phyloP scores from a whole-genome alignment of 495 filamentous ascomycete species.

The Aspergillus sclerotiicarbonarius region DNA sequence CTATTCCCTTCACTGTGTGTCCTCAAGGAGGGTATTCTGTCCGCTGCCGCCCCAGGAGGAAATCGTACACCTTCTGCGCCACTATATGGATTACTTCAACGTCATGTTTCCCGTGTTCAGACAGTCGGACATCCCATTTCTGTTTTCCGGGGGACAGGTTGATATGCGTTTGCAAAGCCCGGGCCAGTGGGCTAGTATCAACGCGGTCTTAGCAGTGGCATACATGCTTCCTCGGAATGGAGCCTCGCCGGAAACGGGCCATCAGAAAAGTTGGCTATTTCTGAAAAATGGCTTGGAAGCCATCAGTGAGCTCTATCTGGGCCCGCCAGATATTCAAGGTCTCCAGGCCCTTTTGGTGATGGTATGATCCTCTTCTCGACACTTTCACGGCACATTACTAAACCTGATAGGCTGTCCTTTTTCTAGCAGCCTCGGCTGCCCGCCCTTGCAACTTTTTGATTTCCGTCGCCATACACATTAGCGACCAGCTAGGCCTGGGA shows the following conservation, averaged over 20 bases:
- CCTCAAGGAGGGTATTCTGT: conserved; percentile 11
- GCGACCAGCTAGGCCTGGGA: conserved; percentile 16
- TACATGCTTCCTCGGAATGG: conserved; percentile 14
- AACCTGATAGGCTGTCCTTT: conserved; percentile 8
- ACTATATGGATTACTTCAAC: conserved; percentile 20
- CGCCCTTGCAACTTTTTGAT: conserved; percentile 19
- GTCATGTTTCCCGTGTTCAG: conserved; percentile 15
- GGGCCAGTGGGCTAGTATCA: conserved; percentile 17
- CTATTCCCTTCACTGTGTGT: conserved; percentile 4
- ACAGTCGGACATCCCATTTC: conserved; percentile 15
- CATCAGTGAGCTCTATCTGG: conserved; percentile 17
- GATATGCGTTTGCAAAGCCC: conserved; percentile 3
- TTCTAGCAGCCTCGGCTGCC: conserved; percentile 14
- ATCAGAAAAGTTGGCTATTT: conserved; percentile 19
- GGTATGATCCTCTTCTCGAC: conserved; percentile 5
- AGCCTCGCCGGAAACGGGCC: conserved; percentile 5
- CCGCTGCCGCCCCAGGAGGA: conserved; percentile 18
- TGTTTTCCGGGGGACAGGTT: conserved; percentile 10
- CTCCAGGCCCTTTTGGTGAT: conserved; percentile 18
- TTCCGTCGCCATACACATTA: conserved; percentile 18
- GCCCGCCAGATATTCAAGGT: conserved; percentile 16
- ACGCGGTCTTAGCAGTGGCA: conserved; percentile 17
- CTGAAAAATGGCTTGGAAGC: conserved; percentile 18
- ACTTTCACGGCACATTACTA: neutral
- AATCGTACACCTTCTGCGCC: conserved; percentile 8